A percentile compares a stretch with the other conserved stretches of the same genome.
These are phyloP conservation scores for Catunica adiposa DNA, from an alignment of 2,329 filamentous ascomycete genomes.

Conservation along the genomic window DNA sequence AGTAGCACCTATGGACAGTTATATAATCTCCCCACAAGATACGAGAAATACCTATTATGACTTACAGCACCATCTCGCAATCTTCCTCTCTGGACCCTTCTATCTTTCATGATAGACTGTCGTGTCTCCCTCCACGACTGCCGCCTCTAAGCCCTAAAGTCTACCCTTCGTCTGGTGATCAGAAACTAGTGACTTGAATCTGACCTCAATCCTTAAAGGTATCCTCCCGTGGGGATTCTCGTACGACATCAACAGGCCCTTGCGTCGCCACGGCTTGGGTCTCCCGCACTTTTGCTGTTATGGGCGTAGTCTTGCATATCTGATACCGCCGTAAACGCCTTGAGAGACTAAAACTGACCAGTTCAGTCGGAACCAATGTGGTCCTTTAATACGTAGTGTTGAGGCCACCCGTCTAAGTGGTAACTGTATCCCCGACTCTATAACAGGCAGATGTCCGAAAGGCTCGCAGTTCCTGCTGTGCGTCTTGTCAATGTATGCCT, in stretches of 20 bases:
- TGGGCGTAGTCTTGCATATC: neutral
- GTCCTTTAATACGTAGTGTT: no score
- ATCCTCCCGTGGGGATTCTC: neutral
- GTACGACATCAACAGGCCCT: neutral
- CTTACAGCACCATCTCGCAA: neutral
- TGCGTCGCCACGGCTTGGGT: neutral
- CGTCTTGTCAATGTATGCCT: no score
- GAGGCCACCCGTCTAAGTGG: no score
- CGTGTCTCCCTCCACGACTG: neutral
- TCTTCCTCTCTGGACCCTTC: neutral
- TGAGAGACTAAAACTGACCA: neutral
- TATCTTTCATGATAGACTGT: neutral
- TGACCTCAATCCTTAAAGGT: neutral
- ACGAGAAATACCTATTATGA: no score
- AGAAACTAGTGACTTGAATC: neutral
- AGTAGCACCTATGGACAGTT: no score
- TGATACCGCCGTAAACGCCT: neutral
- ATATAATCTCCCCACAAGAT: neutral
- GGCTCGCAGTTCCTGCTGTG: no score
- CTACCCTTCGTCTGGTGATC: no score
- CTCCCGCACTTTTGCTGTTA: neutral
- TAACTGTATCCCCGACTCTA: no score
- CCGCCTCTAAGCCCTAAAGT: neutral
- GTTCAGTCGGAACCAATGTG: no score
- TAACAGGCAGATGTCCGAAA: no score